Base-by-base conservation (phyloP, 106 monocot genomes). In the Alisma plantagoaquatica region DNA sequence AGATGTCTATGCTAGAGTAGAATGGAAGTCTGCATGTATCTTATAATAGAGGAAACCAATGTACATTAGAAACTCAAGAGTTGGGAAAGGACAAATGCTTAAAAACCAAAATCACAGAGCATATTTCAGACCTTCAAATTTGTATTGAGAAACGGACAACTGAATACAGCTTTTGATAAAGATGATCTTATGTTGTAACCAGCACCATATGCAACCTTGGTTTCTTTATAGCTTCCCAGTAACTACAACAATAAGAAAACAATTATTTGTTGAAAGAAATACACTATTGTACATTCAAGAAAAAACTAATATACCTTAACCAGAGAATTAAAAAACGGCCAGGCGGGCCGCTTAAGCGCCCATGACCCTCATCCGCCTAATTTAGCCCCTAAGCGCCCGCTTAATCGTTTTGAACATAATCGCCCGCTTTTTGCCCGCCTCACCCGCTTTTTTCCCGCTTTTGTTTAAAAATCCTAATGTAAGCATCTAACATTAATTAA, bases 121-220 rank as follows among this genome's bases (percentile, higher is more conserved):
- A 31, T 46, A 8, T 41, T 21, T 29, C 54, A 4, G 29, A 88
- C 93, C 93, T 88, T 84, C 25, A 78, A 35, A 59, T 62, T 56
- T 70, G 52, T 50, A 49, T 11, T 41, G 65, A 78, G 63, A 41
- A 78, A 78, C 41, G 81, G 80, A 28, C 74, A 81, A 51, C 66
- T 46, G 25, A 65, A 77, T 48, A 77, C 57, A 73, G 94, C 94
- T 43, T 96, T 83, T 31, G 32, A 65, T 43, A 96, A 73, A 64
- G 94, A 81, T 51, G 84, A 70, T 50, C 71, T 78, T 26, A 84
- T 52, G 18, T 75, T 77, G 54, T 78, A 81, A 60, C 84, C 77
- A 59, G 73, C 69, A 75, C 94, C 94, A 84, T 67, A 81, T 64
- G 75, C 75, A 73, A 87, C 57, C 58, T 72, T 84, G 50, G 75